Base-by-base conservation (phyloP, 257 asterid genomes). In the Verbascum thapsus region DNA sequence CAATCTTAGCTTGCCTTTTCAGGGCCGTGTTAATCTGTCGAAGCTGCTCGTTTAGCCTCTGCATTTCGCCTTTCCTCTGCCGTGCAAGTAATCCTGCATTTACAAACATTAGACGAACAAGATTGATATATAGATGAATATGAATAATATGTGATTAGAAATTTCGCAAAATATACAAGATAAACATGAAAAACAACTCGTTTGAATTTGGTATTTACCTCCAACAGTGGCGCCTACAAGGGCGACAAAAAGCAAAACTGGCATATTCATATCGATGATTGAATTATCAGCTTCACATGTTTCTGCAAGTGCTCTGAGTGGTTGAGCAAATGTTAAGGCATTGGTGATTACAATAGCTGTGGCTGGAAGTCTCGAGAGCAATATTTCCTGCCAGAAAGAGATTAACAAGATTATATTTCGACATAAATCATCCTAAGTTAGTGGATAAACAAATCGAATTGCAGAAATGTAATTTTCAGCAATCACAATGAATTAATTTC, bases 141-240 rank as follows among this genome's bases (percentile, higher is more conserved):
- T 18, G 8, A 4, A 63, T 18, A 40, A 23, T 44, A 26, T 12
- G n/a, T 45, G 13, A 38, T 23, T 3, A 13, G 8, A 44, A 3
- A 39, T 13, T 13, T 38, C 43, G 20, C 26, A 20, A 38, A 12
- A 51, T 7, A 41, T 58, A 32, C 17, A 55, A 12, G 16, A 19
- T 17, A 15, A 54, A 34, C 38, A 10, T 16, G n/a, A 16, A 48
- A 41, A 67, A 7, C n/a, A n/a, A n/a, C n/a, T 34, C 45, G 52
- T 58, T 15, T 38, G 53, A 54, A 41, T 22, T 23, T 32, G 11
- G 45, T 30, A 55, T 68, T 19, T 71, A 94, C 99, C 99, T 81
- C 99, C 99, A 18, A 94, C 99, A 8, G 99, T 84, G 61, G 99
- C 97, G 63, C 99, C 99, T 39, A 87, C 18, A 67, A 89, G 88